Base-by-base conservation (phyloP, 2,329 filamentous ascomycete species). In the Apiospora saccharicola region DNA sequence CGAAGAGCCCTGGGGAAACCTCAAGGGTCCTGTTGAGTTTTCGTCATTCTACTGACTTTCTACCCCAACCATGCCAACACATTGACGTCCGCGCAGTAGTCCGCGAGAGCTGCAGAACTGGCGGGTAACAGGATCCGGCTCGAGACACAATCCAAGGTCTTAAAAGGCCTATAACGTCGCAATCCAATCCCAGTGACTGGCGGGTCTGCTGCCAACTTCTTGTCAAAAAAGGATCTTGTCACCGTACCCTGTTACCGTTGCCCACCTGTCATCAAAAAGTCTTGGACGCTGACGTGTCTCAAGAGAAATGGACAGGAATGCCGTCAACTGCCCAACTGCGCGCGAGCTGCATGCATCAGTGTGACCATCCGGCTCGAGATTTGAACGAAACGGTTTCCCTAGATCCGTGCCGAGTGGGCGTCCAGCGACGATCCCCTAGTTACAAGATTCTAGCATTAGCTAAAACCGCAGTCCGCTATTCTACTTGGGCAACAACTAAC, bases 271-370 rank as follows among this genome's bases (percentile, higher is more conserved):
- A 30, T 53, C 2, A 37, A 14, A n/a, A 64, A 13, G 57, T 64
- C 57, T 64, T 64, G 57, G 30, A 13, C 14, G 57, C 57, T 64
- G 57, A 64, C 57, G 57, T 64, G 57, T 64, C 34, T 41, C 53
- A 37, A 37, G 4, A 19, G 14, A 19, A 57, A 57, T 26, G 51
- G 51, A 14, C 51, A 57, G 51, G 51, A 34, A 26, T 57, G 51
- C 51, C 26, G 22, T 57, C 51, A 53, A 53, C 51, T 53, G 51
- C 51, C 51, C 51, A 19, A 57, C 26, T 34, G 46, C 16, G 51
- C 51, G 26, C 51, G 51, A 57, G 51, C 34, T 64, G 57, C 57
- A 24, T 64, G 57, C 57, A 64, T 10, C 57, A n/a, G 57, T 64
- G 57, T 64, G 57, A 41, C 34, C 34, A 64, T 16, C 16, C 26